Percentiles rank a stretch among this genome's conserved stretches.
These are phyloP conservation scores for Candida glucosophila DNA, from an alignment of 1,139 yeast genomes.

Conservation along the genomic window DNA sequence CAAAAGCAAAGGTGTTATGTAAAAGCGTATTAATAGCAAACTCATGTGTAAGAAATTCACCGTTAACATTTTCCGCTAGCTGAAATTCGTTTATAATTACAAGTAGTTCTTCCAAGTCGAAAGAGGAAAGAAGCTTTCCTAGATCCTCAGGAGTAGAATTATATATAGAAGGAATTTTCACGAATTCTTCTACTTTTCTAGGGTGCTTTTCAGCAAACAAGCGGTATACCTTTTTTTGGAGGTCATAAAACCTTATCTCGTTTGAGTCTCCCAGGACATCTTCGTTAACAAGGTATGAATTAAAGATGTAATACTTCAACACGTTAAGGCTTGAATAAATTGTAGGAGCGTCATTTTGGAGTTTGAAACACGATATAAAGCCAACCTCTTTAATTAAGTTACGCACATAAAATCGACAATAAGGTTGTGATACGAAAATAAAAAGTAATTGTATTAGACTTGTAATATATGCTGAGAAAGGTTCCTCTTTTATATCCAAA, in stretches of 20 bases:
- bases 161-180: too few species aligned
- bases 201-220: too few species aligned
- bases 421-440: slow-evolving; percentile 29
- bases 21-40: slow-evolving; percentile 2
- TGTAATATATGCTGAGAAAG: slow-evolving; percentile 4
- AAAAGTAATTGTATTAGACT: slow-evolving; percentile 14
- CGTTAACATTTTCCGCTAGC: slow-evolving; percentile 1
- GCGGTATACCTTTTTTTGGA: too few species aligned
- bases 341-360: too few species aligned
- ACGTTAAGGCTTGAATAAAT: too few species aligned
- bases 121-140: slow-evolving; percentile 1
- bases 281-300: too few species aligned
- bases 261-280: too few species aligned
- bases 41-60: background rate
- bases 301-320: too few species aligned
- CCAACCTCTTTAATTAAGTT: slow-evolving; percentile 18
- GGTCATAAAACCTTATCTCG: too few species aligned
- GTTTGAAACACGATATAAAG: slow-evolving; percentile 10
- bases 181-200: too few species aligned
- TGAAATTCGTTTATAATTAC: slow-evolving; percentile 2
- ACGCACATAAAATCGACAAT: slow-evolving; percentile 30
- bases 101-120: slow-evolving; percentile 1
- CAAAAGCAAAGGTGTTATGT: background rate
- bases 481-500: slow-evolving; percentile 1
- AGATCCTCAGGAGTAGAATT: slow-evolving; percentile 2